These are phyloP conservation scores for Leptographium radiaticola DNA, from an alignment of 2,329 filamentous ascomycete species.

Conservation along the genomic window DNA sequence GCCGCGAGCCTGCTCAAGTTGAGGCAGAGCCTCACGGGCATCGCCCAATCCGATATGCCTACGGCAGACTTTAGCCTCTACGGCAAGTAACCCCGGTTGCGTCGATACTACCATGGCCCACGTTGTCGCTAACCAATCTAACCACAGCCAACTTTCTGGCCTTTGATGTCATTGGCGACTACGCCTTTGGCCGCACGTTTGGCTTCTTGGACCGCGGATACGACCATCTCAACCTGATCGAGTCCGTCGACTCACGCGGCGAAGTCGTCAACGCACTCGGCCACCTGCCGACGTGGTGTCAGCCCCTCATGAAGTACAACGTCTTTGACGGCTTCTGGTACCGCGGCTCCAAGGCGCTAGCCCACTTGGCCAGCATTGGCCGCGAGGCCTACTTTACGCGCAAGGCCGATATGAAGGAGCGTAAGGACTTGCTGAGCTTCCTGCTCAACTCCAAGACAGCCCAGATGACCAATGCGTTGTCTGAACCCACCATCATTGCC, in stretches of 20 bases:
- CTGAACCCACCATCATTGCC: not conserved
- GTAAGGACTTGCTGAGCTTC: not conserved
- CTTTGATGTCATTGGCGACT: not conserved
- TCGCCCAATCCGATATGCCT: not conserved
- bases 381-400: not conserved
- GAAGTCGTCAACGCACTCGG: not conserved
- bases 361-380: not conserved
- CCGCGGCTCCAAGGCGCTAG: not conserved
- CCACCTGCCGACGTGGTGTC: not conserved
- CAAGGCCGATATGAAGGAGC: not conserved
- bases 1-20: not conserved
- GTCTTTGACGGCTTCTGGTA: not conserved
- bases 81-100: not conserved
- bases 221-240: not conserved
- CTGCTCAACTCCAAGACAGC: not conserved
- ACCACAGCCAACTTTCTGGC: not conserved
- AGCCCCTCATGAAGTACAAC: not conserved
- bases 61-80: not conserved
- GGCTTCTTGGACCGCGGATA: not conserved
- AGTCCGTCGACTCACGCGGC: not conserved
- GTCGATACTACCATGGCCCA: not conserved
- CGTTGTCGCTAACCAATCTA: not conserved
- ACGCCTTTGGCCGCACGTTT: not conserved
- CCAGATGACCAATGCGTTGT: not conserved
- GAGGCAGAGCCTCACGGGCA: not conserved